Base-by-base conservation (phyloP, 2,329 filamentous ascomycete genomes). In the Diaporthe aspalathi region DNA sequence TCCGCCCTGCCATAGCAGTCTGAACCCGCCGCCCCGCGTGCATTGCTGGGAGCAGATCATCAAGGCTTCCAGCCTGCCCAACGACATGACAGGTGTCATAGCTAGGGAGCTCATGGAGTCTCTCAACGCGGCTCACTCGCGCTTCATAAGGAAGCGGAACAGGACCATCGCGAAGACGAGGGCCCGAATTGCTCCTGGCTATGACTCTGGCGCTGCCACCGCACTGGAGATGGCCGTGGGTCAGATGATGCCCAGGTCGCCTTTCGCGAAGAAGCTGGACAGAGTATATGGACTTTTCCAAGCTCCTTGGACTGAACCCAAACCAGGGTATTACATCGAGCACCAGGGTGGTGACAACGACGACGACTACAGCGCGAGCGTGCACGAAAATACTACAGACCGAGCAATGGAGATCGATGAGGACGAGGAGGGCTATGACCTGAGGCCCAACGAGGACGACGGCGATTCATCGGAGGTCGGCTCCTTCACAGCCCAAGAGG, bases 371-470 rank as follows among this genome's bases (percentile, higher is more conserved):
- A n/a, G n/a, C n/a, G 7, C n/a, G 11, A n/a, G 35, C 16, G 8
- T 50, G 45, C 16, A 22, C 29, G 45, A 65, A 9, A 16, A 35
- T 14, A 29, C 47, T 14, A 29, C 47, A 20, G 29, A 24, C n/a
- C 60, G 38, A 14, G 60, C 20, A 14, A 65, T 65, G 60, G 60
- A 65, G 16, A 65, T 65, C 38, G 60, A 65, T 9, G 60, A 65
- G 49, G 60, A 50, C 14, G 60, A 65, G 45, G 60, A 65, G 22
- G 60, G 60, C 7, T 65, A 65, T n/a, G 60, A 65, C n/a, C 29
- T 65, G 29, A 65, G 60, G 20, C 16, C 17, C 8, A 22, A 24
- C 4, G 60, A 65, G 6, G 45, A 50, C 29, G 60, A 65, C 16
- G 29, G 35, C 1, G 17, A 38, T 12, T 65, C 45, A 38, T 65